phyloP scores from a whole-genome alignment of 140 eudicot species.

The Artemisia princeps region DNA sequence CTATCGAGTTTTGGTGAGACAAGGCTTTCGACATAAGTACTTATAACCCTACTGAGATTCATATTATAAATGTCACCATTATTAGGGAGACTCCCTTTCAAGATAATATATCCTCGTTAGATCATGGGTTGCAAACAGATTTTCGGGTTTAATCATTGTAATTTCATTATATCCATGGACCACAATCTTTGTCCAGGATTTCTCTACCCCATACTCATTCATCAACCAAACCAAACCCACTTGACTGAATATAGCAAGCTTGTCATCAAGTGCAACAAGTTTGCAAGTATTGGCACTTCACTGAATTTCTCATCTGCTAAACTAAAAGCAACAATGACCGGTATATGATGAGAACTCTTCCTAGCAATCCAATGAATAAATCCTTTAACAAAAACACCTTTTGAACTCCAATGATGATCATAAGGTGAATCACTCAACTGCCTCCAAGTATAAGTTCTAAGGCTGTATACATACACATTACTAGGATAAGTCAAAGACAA shows the following conservation, averaged over 20 bases:
- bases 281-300: background rate
- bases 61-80: background rate
- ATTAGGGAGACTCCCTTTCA: background rate
- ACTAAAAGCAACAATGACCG: background rate
- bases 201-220: background rate
- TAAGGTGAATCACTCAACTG: background rate
- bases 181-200: slow-evolving; percentile 6
- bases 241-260: background rate
- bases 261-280: slow-evolving; percentile 6
- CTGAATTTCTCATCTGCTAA: background rate
- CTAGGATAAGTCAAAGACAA: background rate
- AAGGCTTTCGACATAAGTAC: slow-evolving; percentile 45
- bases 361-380: slow-evolving; percentile 4
- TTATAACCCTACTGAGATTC: slow-evolving; percentile 17
- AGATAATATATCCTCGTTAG: background rate
- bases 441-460: background rate
- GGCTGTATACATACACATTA: background rate
- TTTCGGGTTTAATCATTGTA: background rate
- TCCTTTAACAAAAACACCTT: background rate
- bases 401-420: no score
- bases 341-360: background rate
- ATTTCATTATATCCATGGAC: background rate
- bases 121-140: background rate
- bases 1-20: background rate
- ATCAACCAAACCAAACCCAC: background rate